Conservation (phyloP, 306 rosid species). For the Vicia villosa region DNA sequence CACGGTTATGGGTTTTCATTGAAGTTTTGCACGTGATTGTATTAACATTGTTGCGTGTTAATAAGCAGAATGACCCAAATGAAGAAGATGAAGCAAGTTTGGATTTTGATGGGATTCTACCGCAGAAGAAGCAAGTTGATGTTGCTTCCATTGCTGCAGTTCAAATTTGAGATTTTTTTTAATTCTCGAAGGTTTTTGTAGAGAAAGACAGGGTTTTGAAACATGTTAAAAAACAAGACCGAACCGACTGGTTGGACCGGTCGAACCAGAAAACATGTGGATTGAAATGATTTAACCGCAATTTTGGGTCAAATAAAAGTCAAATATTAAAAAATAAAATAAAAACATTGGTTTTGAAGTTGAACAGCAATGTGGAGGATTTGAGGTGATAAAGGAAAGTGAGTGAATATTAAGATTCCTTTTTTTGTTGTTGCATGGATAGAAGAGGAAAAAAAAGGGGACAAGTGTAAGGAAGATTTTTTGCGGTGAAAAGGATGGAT, state of each 20-base stretch:
- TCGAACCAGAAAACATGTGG: background rate
- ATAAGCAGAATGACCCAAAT: conserved; percentile 29
- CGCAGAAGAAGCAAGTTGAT: conserved; percentile 47
- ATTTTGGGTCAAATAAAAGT: no score
- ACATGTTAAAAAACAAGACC: background rate
- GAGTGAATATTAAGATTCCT: background rate
- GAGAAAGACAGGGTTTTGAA: background rate
- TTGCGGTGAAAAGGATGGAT: background rate
- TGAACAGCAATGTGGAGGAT: conserved; percentile 45
- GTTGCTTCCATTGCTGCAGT: conserved; percentile 36
- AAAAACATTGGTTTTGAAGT: conserved; percentile 34
- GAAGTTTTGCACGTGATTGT: conserved; percentile 25
- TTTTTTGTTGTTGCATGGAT: background rate
- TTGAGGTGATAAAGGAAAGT: conserved; percentile 46
- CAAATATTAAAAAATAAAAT: no score
- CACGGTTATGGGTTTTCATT: conserved; percentile 24
- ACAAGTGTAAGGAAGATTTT: background rate
- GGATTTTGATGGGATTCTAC: conserved; percentile 32
- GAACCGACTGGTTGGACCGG: background rate
- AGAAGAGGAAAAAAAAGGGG: conserved; percentile 29
- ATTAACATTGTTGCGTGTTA: conserved; percentile 30
- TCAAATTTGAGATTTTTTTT: background rate
- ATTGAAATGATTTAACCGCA: no score
- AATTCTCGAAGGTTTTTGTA: background rate
- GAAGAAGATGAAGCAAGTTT: conserved; percentile 38